Evolutionary conservation across 2,329 filamentous ascomycete species (phyloP), one percentile per base, ranked within the genome.

Genomic region (Cytospora mali): DNA sequence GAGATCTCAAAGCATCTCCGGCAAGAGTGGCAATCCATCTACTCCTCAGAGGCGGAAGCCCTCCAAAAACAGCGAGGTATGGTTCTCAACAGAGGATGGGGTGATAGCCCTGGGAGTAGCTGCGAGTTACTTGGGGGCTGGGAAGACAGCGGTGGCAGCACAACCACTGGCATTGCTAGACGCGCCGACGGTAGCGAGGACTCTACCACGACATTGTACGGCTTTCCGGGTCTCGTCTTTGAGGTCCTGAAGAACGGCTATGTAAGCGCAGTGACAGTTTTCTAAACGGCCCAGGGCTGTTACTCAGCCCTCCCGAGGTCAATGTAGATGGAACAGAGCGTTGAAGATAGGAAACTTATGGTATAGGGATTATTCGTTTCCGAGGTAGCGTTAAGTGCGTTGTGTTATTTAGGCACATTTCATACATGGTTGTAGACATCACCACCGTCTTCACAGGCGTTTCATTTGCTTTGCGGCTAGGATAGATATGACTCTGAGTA

Each of bases 201-300:
- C 68, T 84, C 84, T 64, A 87, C 84, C 61, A 97, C 93, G 18
- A 94, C 93, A 66, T 77, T 99, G 29, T 98, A 92, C 77, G 93
- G 94, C 1, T 97, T 97, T 71, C 94, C 95, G 0, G 94, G 95
- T 0, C 78, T 98, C 75, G 87, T 97, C 53, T 98, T 99, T 78
- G 95, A 99, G 77, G 94, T 99, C 29, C 77, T 98, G 75, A 93
- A 91, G 85, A 97, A 96, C 72, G 93, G 91, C 4, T 89, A 87
- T 65, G 91, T 99, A 27, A 96, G 92, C 75, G 90, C 91, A 28
- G 80, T 98, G 73, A 98, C 94, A 11, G 88, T 97, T 27, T 97
- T 93, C 79, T 97, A 74, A 84, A 56, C 7, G 0, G 27, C 27
- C n/a, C n/a, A n/a, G n/a, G n/a, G n/a, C n/a, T n/a, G 18, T n/a